These are phyloP conservation scores for Pythium phragmiticola DNA, from an alignment of 352 stramenopile genomes.

Conservation along the genomic window DNA sequence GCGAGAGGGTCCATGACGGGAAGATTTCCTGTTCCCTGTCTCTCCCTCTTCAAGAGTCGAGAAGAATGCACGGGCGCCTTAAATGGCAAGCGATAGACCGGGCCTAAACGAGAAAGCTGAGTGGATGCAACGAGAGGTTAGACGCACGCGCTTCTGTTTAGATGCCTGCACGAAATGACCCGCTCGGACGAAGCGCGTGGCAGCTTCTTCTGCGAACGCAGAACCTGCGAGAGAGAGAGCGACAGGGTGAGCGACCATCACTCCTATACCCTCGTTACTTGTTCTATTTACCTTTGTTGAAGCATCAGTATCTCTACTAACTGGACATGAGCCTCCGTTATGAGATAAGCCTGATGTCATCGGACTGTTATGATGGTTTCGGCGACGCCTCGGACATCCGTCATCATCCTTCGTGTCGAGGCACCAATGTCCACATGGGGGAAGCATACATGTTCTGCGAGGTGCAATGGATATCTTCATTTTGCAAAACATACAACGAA, in stretches of 20 bases:
- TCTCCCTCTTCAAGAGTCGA: neutral
- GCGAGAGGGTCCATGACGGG: conserved; percentile 2
- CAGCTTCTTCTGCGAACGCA: conserved; percentile 16
- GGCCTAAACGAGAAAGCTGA: neutral
- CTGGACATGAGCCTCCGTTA: neutral
- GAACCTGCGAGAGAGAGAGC: conserved; percentile 11
- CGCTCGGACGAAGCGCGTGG: neutral
- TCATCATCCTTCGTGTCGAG: too few relatives aligned
- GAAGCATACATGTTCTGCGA: too few relatives aligned
- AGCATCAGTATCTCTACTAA: conserved; percentile 3
- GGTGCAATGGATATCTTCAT: conserved; percentile 11
- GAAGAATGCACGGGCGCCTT: neutral
- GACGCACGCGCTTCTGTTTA: neutral
- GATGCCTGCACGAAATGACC: neutral
- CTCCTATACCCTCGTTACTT: neutral
- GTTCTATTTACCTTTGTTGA: neutral
- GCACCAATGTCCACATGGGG: neutral
- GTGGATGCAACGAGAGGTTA: neutral
- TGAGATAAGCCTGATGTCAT: conserved; percentile 7
- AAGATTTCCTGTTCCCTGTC: neutral
- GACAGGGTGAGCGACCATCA: conserved; percentile 14
- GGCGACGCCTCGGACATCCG: neutral
- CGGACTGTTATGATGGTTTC: conserved; percentile 6
- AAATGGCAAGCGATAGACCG: neutral
- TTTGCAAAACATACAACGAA: conserved; percentile 19